Evolutionary conservation across 805 yeast species (phyloP).

Genomic region (Saccharomycopsis guyanensis): DNA sequence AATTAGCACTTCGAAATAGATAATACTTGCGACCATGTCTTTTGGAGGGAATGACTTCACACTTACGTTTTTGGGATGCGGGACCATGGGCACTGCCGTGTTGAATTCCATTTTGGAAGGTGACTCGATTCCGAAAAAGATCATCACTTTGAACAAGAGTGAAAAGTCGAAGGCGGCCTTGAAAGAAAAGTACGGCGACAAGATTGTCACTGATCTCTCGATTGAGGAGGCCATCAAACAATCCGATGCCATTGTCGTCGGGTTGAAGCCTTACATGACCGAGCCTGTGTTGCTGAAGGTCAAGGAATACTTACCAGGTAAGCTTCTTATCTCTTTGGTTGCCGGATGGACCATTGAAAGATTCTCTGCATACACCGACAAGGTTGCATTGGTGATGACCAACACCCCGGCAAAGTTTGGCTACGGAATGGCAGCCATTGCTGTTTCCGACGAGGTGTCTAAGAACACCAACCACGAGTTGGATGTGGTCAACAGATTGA

Average conservation of each 20-base stretch:
- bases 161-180: conserved; percentile 44
- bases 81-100: conserved; percentile 94
- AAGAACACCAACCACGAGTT: conserved; percentile 31
- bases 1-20: no score
- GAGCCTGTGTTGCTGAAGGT: conserved; percentile 51
- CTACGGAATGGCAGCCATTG: conserved; percentile 88
- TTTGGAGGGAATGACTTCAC: conserved; percentile 34
- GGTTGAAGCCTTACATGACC: conserved; percentile 82
- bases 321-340: conserved; percentile 68
- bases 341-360: conserved; percentile 90
- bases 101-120: conserved; percentile 62
- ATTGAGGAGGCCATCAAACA: conserved; percentile 53
- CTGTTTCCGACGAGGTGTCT: conserved; percentile 51
- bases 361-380: conserved; percentile 41
- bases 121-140: conserved; percentile 49
- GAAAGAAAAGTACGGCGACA: conserved; percentile 39
- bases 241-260: conserved; percentile 70
- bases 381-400: conserved; percentile 91
- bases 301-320: conserved; percentile 37
- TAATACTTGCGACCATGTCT: no score
- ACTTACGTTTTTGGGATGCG: conserved; percentile 81
- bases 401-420: conserved; percentile 94
- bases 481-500: conserved; percentile 37
- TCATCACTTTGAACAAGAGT: conserved; percentile 71
- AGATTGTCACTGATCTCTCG: conserved; percentile 38